Conservation (phyloP, 305 asterid species). For the Striga hermonthica region DNA sequence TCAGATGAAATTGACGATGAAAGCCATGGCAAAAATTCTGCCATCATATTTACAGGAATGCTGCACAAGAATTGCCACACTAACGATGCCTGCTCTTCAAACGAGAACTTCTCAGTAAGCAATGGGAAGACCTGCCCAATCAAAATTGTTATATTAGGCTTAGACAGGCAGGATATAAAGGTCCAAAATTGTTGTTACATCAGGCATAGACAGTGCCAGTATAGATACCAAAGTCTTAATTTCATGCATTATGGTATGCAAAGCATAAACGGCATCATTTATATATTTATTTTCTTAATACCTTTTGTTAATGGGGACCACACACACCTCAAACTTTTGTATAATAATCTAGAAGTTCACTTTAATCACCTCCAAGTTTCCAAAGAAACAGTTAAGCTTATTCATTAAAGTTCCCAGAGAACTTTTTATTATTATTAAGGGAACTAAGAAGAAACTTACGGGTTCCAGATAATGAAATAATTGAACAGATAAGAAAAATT, state of each 20-base stretch:
- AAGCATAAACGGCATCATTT: conserved; percentile 21
- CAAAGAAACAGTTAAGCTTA: neutral
- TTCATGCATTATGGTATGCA: conserved; percentile 17
- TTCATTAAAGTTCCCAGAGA: no score
- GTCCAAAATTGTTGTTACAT: conserved; percentile 17
- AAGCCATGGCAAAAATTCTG: conserved; percentile 98
- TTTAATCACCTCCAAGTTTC: conserved; percentile 17
- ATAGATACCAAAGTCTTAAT: conserved; percentile 21
- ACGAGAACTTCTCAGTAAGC: conserved; percentile 83
- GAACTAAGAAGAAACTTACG: no score
- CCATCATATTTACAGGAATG: conserved; percentile 98
- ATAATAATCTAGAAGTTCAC: conserved; percentile 1
- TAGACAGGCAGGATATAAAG: conserved; percentile 14
- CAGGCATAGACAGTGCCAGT: conserved; percentile 16
- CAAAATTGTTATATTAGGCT: conserved; percentile 17
- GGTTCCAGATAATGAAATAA: no score
- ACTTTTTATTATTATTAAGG: no score
- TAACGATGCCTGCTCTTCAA: conserved; percentile 94
- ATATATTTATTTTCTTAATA: conserved; percentile 1
- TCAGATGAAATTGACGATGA: conserved; percentile 78
- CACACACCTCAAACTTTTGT: conserved; percentile 7
- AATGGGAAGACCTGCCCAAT: conserved; percentile 73
- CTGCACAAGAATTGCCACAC: conserved; percentile 99
- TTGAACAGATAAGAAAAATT: no score
- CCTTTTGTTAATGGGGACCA: conserved; percentile 17